Conservation (phyloP, 352 stramenopile genomes). For the Phytophthora sp. region DNA sequence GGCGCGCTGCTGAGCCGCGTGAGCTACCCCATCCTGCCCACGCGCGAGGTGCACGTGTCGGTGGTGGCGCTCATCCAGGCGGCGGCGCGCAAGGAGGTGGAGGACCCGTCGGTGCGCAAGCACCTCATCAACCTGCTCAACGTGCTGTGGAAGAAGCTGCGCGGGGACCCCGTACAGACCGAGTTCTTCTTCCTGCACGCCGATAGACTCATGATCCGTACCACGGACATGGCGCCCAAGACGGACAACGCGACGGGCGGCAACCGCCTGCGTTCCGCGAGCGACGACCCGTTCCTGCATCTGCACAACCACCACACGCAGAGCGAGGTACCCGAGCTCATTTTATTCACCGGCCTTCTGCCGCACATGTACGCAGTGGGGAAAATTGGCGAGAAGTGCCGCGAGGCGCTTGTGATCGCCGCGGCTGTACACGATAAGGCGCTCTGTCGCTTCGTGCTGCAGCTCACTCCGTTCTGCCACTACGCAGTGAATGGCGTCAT, state of each 20-base stretch:
- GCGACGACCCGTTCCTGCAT: constrained; percentile 40
- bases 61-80: constrained; percentile 83
- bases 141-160: constrained; percentile 87
- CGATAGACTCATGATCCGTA: constrained; percentile 59
- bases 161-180: constrained; percentile 82
- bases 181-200: constrained; percentile 89
- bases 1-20: constrained; percentile 77
- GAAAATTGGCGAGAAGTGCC: constrained; percentile 84
- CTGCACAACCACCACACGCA: constrained; percentile 45
- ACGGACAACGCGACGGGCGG: not conserved
- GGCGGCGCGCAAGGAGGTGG: constrained; percentile 79
- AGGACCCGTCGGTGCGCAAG: constrained; percentile 85
- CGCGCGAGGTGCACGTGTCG: constrained; percentile 79
- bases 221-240: constrained; percentile 35
- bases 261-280: constrained; percentile 11
- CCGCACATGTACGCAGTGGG: constrained; percentile 86
- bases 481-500: constrained; percentile 89
- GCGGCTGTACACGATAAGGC: constrained; percentile 76
- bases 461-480: constrained; percentile 88
- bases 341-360: constrained; percentile 82
- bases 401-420: constrained; percentile 83
- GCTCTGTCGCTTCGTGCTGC: constrained; percentile 83
- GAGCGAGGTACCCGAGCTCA: constrained; percentile 74
- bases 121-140: constrained; percentile 85
- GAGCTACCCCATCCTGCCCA: constrained; percentile 85